Evolutionary conservation across 352 stramenopile genomes (phyloP).

Genomic region (Pythium myriotylum): DNA sequence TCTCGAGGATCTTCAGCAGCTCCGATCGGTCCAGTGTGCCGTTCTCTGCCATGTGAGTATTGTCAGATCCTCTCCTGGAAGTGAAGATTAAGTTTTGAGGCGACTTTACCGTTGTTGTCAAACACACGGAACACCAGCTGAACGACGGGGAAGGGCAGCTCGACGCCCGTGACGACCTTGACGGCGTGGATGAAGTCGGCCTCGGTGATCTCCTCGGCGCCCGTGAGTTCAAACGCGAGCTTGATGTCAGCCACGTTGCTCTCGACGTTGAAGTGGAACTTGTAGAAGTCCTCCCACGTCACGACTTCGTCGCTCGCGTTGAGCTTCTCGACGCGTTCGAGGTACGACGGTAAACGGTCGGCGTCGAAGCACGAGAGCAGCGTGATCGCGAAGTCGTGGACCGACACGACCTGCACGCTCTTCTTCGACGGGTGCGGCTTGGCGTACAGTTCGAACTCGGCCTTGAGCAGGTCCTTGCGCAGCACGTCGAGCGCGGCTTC

Average conservation of each 20-base stretch:
- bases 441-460: constrained; percentile 77
- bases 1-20: constrained; percentile 70
- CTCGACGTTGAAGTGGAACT: constrained; percentile 77
- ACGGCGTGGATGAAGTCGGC: constrained; percentile 72
- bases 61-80: too few relatives aligned
- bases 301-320: constrained; percentile 63
- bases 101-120: constrained; percentile 53
- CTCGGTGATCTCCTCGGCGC: constrained; percentile 69
- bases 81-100: too few relatives aligned
- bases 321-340: constrained; percentile 63
- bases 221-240: constrained; percentile 68
- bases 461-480: constrained; percentile 60
- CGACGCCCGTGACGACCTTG: constrained; percentile 63
- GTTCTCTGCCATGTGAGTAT: constrained; percentile 36
- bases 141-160: constrained; percentile 68
- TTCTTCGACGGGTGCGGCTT: constrained; percentile 42
- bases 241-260: constrained; percentile 75
- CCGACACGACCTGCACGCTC: constrained; percentile 50
- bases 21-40: constrained; percentile 68
- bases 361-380: constrained; percentile 75
- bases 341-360: constrained; percentile 55
- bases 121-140: constrained; percentile 80
- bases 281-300: constrained; percentile 72
- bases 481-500: constrained; percentile 49
- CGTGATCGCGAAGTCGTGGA: constrained; percentile 81